These are phyloP conservation scores for Populus hybrid DNA, from an alignment of 441 rosid genomes.

Conservation along the genomic window DNA sequence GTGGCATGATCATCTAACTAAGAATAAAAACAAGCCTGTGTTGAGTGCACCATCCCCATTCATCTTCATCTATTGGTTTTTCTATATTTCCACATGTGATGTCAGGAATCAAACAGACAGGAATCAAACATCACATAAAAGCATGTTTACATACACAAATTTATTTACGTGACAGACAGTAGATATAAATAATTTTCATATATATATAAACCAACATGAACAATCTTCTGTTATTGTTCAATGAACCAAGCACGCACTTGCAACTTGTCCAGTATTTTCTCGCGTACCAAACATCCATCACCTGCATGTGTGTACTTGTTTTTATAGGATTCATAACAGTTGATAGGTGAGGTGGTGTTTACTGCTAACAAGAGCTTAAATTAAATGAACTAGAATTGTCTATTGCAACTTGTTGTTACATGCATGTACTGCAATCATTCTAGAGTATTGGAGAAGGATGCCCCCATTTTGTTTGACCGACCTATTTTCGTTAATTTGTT, in stretches of 20 bases:
- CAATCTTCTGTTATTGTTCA: neutral
- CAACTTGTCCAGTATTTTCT: conserved; percentile 2
- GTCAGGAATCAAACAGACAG: neutral
- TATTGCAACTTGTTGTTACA: conserved; percentile 11
- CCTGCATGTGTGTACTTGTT: neutral
- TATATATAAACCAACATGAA: neutral
- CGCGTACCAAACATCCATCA: conserved; percentile 2
- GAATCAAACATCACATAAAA: too few species aligned
- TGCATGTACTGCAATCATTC: neutral
- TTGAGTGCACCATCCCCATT: neutral
- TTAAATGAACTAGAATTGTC: neutral
- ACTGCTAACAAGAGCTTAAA: neutral
- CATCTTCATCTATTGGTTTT: neutral
- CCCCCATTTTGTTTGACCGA: conserved; percentile 15
- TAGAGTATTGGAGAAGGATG: neutral
- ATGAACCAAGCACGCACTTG: conserved; percentile 12
- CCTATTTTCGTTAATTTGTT: neutral
- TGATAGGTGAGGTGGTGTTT: conserved; percentile 4
- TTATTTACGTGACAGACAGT: too few species aligned
- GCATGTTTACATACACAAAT: neutral
- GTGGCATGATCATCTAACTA: neutral
- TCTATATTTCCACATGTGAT: neutral
- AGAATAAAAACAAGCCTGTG: neutral
- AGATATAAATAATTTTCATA: too few species aligned
- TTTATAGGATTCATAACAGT: neutral